Base-by-base conservation (phyloP, 2,329 filamentous ascomycete genomes). In the Neodidymelliopsis sp. region DNA sequence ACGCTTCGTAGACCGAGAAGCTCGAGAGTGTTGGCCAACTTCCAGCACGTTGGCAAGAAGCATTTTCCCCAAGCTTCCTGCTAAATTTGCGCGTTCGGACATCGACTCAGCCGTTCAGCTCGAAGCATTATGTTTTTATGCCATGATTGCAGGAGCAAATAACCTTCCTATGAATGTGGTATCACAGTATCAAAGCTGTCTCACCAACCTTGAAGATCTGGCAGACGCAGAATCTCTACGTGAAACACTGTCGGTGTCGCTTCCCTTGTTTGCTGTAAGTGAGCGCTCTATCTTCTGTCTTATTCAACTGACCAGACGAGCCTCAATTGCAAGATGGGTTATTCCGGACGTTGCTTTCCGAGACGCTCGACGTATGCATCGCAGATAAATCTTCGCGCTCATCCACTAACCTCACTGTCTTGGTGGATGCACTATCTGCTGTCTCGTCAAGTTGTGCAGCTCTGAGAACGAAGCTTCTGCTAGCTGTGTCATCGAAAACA, bases 231-330 rank as follows among this genome's bases (percentile, higher is more conserved):
- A 57, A 1, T 43, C 15, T 12, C 40, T 66, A 7, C 38, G 36
- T 16, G 59, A 66, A 33, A 49, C 49, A n/a, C 50, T 71, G 2
- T 44, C 55, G 10, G 36, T 48, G 5, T 69, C 69, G 11, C 47
- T 71, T 11, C 62, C 59, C 25, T 15, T 59, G 4, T 70, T 63
- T 39, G 63, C 59, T 22, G 67, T 70, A 62, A 59, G 63, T 61
- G 4, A 7, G 2, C 25, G 7, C 3, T n/a, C 8, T 8, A 6
- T 13, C 1, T 13, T 2, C 2, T 3, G 6, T 5, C 5, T 28
- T 38, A 42, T 44, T n/a, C 1, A 6, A 27, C 54, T 62, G 20
- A 62, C 11, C 9, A 19, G 19, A 1, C 13, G 24, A 70, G 66
- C 42, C 54, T 6, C 57, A 61, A 30, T 44, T 69, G 20, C 48